Base-by-base conservation (phyloP, 1,139 yeast genomes). In the Sugiyamaella xylanicola region DNA sequence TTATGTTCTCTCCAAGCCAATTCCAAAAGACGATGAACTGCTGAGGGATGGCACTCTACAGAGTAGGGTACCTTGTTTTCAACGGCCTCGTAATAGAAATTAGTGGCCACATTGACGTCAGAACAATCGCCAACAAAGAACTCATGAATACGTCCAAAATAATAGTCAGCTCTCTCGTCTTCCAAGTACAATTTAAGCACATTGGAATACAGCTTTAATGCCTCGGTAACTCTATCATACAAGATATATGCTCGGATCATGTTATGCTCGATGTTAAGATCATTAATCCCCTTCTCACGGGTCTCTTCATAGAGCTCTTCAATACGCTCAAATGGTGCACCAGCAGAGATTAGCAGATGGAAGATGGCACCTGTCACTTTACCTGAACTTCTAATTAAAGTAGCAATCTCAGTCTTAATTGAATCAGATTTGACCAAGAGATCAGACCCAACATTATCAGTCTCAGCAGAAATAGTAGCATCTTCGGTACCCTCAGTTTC, bases 91-190 rank as follows among this genome's bases (percentile, higher is more conserved):
- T 83, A 83, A 68, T 86, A 90, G 66, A 87, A 87, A 51, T 83
- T 81, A 65, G 81, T 82, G 3, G 96, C 89, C 49, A 89, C 83
- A 35, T 77, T 77, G 52, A 86, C 77, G 64, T 90, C 95, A 63
- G 84, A 83, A 70, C 92, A 86, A 61, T 83, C 84, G 49, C 96
- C 96, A 66, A 91, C 85, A 66, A 91, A 90, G 1, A 87, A 80
- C 61, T 86, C 78, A 72, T 87, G 96, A 51, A 87, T 84, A 70
- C 86, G 87, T 48, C 80, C 76, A 67, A 82, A 70, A 55, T 82
- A 77, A 56, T 82, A 77, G 50, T 70, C 68, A 15, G 49, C 32
- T 16, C 41, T 15, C n/a, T 27, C 29, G 64, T 71, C 66, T 66
- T 59, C 56, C 44, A 65, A 64, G 48, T 61, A 72, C 51, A 60